Conservation (phyloP, 176 grass and related monocot species). For the Melocanna baccifera region DNA sequence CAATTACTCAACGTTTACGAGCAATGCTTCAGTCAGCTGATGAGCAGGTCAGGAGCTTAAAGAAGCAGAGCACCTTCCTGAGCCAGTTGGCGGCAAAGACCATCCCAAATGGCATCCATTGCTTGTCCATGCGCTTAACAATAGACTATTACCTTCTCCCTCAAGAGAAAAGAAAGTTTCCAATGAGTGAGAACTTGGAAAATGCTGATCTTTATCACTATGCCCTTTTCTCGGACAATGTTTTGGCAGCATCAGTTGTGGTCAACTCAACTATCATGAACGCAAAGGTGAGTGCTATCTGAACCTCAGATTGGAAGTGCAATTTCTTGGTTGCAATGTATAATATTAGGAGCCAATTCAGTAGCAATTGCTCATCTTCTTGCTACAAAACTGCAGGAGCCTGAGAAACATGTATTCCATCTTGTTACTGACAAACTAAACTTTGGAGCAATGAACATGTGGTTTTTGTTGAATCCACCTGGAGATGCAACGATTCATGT, state of each 20-base stretch:
- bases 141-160: constrained; percentile 41
- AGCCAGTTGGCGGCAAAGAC: constrained; percentile 41
- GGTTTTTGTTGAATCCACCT: constrained; percentile 50
- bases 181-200: constrained; percentile 42
- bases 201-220: constrained; percentile 44
- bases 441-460: constrained; percentile 46
- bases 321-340: neutral
- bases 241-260: constrained; percentile 45
- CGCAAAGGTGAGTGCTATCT: constrained; percentile 27
- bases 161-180: constrained; percentile 45
- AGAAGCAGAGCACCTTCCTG: constrained; percentile 48
- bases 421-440: constrained; percentile 45
- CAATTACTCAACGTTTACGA: constrained; percentile 28
- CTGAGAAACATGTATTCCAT: constrained; percentile 50
- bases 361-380: neutral
- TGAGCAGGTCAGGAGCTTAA: constrained; percentile 44
- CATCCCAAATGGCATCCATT: constrained; percentile 46
- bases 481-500: constrained; percentile 36
- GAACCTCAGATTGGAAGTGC: neutral
- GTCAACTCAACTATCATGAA: constrained; percentile 44
- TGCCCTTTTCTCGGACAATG: constrained; percentile 46
- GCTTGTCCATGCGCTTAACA: constrained; percentile 43
- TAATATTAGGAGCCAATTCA: neutral
- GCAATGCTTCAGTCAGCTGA: constrained; percentile 42
- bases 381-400: constrained; percentile 20